Evolutionary conservation across 176 grass and related monocot genomes (phyloP).

Genomic region (Triticum timopheevii): DNA sequence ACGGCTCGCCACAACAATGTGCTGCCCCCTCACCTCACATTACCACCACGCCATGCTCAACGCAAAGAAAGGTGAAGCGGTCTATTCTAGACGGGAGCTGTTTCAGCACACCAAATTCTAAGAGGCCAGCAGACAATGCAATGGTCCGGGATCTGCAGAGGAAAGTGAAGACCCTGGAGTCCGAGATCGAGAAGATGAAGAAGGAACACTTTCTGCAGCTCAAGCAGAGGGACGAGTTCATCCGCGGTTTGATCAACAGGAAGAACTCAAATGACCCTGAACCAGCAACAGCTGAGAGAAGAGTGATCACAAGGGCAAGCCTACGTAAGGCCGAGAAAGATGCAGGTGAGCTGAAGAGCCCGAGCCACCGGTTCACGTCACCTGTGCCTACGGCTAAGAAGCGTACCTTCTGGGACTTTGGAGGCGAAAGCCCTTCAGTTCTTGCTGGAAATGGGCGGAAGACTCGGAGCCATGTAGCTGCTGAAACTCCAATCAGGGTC

Average conservation of each 20-base stretch:
- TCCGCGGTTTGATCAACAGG: conserved; percentile 71
- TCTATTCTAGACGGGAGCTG: conserved; percentile 64
- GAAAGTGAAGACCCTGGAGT: conserved; percentile 63
- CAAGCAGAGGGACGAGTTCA: conserved; percentile 83
- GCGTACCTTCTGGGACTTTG: conserved; percentile 93
- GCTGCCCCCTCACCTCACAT: conserved; percentile 38
- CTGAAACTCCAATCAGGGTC: conserved; percentile 43
- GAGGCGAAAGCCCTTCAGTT: conserved; percentile 75
- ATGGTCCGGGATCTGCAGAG: conserved; percentile 56
- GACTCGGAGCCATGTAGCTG: conserved; percentile 77
- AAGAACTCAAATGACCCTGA: conserved; percentile 39
- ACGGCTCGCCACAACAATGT: conserved; percentile 41
- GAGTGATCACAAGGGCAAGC: conserved; percentile 62
- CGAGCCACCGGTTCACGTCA: conserved; percentile 66
- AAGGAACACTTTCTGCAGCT: conserved; percentile 71
- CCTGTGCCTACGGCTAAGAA: conserved; percentile 74
- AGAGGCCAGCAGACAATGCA: conserved; percentile 40
- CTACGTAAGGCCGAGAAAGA: conserved; percentile 52
- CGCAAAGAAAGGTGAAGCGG: conserved; percentile 60
- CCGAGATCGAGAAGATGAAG: conserved; percentile 74
- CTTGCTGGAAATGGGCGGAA: conserved; percentile 73
- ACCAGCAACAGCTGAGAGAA: conserved; percentile 39
- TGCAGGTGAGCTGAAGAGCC: conserved; percentile 69
- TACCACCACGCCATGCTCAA: conserved; percentile 47
- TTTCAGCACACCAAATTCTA: conserved; percentile 68